These are phyloP conservation scores for Botrytis fragariae DNA, from an alignment of 2,329 filamentous ascomycete species.

Conservation along the genomic window DNA sequence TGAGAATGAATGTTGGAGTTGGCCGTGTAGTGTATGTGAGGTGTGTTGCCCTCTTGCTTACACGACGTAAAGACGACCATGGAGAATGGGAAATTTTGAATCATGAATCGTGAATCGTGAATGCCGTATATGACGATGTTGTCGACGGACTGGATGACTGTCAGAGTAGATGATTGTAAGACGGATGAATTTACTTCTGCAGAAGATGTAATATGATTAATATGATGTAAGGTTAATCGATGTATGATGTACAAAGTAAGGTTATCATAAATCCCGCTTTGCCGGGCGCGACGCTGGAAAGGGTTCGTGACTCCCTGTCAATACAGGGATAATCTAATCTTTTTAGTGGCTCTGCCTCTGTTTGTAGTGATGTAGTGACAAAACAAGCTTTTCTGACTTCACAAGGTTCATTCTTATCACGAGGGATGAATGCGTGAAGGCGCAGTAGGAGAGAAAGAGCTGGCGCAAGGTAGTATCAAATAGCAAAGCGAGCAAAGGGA, in stretches of 20 bases:
- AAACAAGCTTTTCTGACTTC: neutral
- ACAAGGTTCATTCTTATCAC: neutral
- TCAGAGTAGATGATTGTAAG: no score
- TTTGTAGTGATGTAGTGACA: neutral
- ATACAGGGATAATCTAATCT: neutral
- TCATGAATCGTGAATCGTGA: neutral
- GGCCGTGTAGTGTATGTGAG: neutral
- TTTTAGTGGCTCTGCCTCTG: neutral
- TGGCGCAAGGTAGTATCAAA: no score
- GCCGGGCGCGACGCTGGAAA: neutral
- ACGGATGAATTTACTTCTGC: neutral
- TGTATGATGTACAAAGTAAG: neutral
- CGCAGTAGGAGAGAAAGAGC: neutral
- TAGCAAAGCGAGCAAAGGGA: no score
- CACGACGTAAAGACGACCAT: no score
- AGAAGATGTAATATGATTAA: neutral
- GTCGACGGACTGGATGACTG: neutral
- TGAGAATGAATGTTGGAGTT: neutral
- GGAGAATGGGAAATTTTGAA: neutral
- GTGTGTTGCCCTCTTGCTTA: no score
- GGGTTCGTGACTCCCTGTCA: no score
- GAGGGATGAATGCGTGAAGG: neutral
- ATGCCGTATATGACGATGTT: neutral
- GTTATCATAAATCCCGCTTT: neutral
- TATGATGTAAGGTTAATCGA: neutral